Evolutionary conservation across 1,284 basidiomycete species (phyloP).

Genomic region (Pholiota adiposa): DNA sequence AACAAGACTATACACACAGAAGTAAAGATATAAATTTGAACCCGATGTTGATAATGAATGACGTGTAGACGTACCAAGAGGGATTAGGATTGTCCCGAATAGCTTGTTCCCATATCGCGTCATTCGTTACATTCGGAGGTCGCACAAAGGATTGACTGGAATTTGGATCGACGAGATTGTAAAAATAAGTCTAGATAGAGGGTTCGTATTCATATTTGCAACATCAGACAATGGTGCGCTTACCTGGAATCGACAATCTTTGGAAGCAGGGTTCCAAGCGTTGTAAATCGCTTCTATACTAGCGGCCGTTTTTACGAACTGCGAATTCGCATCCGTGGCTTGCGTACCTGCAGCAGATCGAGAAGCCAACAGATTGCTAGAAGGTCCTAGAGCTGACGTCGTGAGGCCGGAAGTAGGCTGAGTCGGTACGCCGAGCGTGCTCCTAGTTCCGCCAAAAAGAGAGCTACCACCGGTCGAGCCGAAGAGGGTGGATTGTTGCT

Average conservation of each 20-base stretch:
- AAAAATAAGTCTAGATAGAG: constrained; percentile 73
- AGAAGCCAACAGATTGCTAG: constrained; percentile 31
- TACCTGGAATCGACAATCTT: constrained; percentile 84
- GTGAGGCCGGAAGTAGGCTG: constrained; percentile 25
- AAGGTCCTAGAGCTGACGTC: constrained; percentile 37
- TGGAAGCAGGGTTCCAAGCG: constrained; percentile 74
- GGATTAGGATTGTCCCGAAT: constrained; percentile 84
- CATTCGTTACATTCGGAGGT: constrained; percentile 75
- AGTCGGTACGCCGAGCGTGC: constrained; percentile 26
- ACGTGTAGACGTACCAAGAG: constrained; percentile 57
- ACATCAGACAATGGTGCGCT: constrained; percentile 22
- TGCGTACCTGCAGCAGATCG: constrained; percentile 39
- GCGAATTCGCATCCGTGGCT: constrained; percentile 63
- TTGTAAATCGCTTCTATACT: constrained; percentile 70
- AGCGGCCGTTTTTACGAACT: constrained; percentile 60
- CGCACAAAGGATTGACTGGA: constrained; percentile 74
- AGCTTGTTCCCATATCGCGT: constrained; percentile 82
- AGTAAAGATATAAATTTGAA: constrained; percentile 10
- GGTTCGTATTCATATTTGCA: neutral
- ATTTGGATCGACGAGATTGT: constrained; percentile 82
- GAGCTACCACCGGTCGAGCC: constrained; percentile 29
- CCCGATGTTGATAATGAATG: neutral
- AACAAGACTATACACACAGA: constrained; percentile 71
- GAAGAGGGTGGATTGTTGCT: constrained; percentile 23
- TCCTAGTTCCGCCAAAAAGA: constrained; percentile 35